Percentiles rank a stretch among this genome's conserved stretches.
Conservation (phyloP, 2,329 filamentous ascomycete genomes). For the Fusarium siculi region DNA sequence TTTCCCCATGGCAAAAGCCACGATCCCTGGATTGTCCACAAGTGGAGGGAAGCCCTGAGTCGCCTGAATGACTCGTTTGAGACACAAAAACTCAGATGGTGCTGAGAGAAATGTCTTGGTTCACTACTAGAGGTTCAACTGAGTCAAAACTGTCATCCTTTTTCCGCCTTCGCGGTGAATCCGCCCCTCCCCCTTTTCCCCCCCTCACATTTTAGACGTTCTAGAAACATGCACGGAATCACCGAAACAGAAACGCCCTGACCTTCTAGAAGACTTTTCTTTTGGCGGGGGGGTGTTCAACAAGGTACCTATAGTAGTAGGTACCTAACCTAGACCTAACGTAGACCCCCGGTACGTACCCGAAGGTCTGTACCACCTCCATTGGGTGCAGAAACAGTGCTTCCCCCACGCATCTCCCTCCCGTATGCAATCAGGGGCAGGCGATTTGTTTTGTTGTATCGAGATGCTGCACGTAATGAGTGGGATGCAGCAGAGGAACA, state of each 20-base stretch:
- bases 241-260: constrained; percentile 8
- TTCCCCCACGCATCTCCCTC: constrained; percentile 1
- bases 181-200: background rate
- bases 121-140: background rate
- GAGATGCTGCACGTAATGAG: constrained; percentile 23
- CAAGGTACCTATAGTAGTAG: too few relatives aligned
- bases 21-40: background rate
- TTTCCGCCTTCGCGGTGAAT: background rate
- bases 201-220: constrained; percentile 3
- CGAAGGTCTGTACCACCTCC: background rate
- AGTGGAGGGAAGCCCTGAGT: background rate
- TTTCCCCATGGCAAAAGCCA: background rate
- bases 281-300: background rate
- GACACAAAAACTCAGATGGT: background rate
- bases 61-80: constrained; percentile 11
- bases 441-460: constrained; percentile 4
- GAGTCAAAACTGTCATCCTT: constrained; percentile 5
- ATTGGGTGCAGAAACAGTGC: background rate
- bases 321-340: background rate
- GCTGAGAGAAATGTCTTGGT: background rate
- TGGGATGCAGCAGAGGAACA: constrained; percentile 10
- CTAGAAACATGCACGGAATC: constrained; percentile 18
- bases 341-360: background rate
- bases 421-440: constrained; percentile 4
- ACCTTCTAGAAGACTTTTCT: constrained; percentile 17